Conservation (phyloP, 2,329 filamentous ascomycete species). For the Ilyonectria robusta region DNA sequence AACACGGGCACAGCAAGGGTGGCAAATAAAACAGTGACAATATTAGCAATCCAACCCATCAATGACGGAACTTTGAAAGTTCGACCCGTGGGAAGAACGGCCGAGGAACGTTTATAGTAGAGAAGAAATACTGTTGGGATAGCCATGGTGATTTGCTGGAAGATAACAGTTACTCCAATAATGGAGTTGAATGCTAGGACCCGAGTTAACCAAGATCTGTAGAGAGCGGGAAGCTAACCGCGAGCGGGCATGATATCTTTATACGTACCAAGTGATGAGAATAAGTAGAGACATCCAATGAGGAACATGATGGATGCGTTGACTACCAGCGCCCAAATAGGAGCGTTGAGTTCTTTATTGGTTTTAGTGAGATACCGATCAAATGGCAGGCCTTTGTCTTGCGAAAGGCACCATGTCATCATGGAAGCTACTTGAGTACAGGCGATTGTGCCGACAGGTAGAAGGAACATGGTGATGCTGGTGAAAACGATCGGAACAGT, state of each 20-base stretch:
- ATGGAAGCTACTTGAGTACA: constrained; percentile 12
- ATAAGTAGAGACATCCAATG: constrained; percentile 5
- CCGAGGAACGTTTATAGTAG: neutral
- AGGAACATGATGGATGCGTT: constrained; percentile 13
- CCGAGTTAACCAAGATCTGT: neutral
- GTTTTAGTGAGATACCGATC: neutral
- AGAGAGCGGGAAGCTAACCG: neutral
- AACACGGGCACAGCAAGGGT: constrained; percentile 1
- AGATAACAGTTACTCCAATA: constrained; percentile 5
- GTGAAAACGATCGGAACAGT: constrained; percentile 2
- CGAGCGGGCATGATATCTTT: neutral
- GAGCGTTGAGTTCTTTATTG: neutral
- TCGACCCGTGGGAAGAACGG: neutral
- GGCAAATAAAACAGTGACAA: constrained; percentile 5
- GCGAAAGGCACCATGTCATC: constrained; percentile 16
- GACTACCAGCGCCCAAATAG: constrained; percentile 4
- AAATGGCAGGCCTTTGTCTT: constrained; percentile 6
- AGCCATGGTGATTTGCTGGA: constrained; percentile 6
- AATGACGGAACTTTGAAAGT: constrained; percentile 1
- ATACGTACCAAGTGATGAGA: constrained; percentile 7
- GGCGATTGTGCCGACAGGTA: constrained; percentile 10
- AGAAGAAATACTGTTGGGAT: constrained; percentile 2
- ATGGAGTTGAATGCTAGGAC: constrained; percentile 5
- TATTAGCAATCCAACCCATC: constrained; percentile 4
- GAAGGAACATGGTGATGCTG: constrained; percentile 8